Conservation (phyloP, 78 protist species). For the Salpingoeca rosetta region DNA sequence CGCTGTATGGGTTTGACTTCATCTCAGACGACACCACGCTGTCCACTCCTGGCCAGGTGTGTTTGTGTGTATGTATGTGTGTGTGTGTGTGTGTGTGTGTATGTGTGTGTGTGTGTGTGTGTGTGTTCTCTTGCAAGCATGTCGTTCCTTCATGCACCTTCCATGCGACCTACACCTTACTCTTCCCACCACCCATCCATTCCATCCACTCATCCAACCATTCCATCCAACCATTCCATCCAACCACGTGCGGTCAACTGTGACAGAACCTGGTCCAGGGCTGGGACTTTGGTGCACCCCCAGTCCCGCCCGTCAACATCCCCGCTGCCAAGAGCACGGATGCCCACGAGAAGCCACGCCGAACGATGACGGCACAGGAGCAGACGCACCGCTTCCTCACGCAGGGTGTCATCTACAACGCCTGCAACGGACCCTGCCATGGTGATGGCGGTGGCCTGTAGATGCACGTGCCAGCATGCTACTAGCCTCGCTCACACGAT, state of each 20-base stretch:
- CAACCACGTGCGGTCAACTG: no score
- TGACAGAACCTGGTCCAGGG: background rate
- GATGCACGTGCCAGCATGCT: background rate
- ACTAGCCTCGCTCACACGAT: background rate
- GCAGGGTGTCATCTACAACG: background rate
- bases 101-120: no score
- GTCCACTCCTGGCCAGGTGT: no score
- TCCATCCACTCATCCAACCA: background rate
- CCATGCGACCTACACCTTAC: background rate
- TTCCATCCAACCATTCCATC: no score
- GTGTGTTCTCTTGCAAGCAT: background rate
- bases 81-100: no score
- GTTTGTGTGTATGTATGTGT: no score
- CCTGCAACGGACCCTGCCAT: background rate
- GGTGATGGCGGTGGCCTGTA: background rate
- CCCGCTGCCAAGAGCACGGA: background rate
- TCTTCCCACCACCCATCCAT: background rate
- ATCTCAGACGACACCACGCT: background rate
- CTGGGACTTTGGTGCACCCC: background rate
- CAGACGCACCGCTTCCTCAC: background rate
- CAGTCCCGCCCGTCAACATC: background rate
- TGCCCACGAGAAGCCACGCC: constrained; percentile 4
- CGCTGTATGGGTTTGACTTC: background rate
- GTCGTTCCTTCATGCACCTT: background rate
- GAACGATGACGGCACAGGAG: background rate